Evolutionary conservation across 1,284 basidiomycete genomes (phyloP).

Genomic region (Ustilago loliicola): DNA sequence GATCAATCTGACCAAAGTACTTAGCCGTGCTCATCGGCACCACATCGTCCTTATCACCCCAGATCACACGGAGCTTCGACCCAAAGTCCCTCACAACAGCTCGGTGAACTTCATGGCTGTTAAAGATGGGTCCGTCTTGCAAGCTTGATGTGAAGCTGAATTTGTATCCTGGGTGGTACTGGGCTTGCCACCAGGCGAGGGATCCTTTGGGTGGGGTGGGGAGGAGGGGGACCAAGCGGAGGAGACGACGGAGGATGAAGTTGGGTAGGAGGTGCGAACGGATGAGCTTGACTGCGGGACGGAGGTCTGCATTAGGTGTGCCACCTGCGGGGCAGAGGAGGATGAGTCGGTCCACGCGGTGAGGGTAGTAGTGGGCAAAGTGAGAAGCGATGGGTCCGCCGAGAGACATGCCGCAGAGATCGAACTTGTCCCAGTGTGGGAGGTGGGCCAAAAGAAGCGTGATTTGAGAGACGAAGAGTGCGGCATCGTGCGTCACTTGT

Average conservation of each 20-base stretch:
- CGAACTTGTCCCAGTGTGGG: conserved; percentile 51
- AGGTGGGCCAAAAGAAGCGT: conserved; percentile 44
- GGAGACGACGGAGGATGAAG: conserved; percentile 24
- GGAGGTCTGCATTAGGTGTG: conserved; percentile 34
- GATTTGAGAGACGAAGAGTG: conserved; percentile 50
- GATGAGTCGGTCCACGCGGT: conserved; percentile 41
- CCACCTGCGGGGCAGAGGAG: conserved; percentile 52
- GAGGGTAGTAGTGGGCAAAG: conserved; percentile 52
- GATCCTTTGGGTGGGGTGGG: conserved; percentile 45
- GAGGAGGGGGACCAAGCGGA: conserved; percentile 40
- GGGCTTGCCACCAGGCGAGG: conserved; percentile 46
- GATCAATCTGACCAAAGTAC: conserved; percentile 54
- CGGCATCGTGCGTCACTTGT: conserved; percentile 43
- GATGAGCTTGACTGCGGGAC: conserved; percentile 38
- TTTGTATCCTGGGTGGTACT: conserved; percentile 48
- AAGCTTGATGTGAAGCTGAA: conserved; percentile 46
- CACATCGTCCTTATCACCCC: conserved; percentile 55
- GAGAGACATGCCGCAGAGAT: conserved; percentile 51
- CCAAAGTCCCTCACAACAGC: conserved; percentile 36
- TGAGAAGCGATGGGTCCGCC: conserved; percentile 47
- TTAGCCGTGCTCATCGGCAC: conserved; percentile 48
- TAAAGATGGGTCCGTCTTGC: conserved; percentile 50
- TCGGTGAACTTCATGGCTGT: conserved; percentile 32
- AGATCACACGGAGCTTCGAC: conserved; percentile 30
- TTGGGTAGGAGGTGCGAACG: conserved; percentile 44